Conservation (phyloP, 139 green algal species). For the Chlorella sp. region DNA sequence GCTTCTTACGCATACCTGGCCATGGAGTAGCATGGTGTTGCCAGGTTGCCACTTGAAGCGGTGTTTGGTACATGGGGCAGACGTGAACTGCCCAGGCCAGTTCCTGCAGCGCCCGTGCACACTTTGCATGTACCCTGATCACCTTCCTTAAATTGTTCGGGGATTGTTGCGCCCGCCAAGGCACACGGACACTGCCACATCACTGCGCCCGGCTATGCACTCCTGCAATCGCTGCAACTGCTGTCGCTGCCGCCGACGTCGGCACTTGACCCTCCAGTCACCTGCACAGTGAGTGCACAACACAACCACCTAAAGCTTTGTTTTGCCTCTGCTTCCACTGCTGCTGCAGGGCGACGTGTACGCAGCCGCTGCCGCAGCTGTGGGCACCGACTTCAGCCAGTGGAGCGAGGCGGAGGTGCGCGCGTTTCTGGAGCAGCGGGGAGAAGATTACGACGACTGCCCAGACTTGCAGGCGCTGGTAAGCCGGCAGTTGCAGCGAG, state of each 20-base stretch:
- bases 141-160: too few species aligned
- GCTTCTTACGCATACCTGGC: too few species aligned
- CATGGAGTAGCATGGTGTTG: background rate
- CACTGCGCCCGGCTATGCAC: background rate
- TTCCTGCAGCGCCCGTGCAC: too few species aligned
- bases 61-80: background rate
- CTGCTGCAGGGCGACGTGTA: background rate
- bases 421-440: constrained; percentile 77
- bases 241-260: background rate
- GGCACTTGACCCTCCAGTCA: background rate
- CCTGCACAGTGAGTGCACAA: background rate
- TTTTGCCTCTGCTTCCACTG: background rate
- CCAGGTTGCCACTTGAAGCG: background rate
- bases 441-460: constrained; percentile 83
- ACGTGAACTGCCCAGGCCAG: too few species aligned
- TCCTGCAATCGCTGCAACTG: background rate
- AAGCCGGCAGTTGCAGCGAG: too few species aligned
- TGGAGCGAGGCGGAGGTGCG: constrained; percentile 69
- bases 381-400: constrained; percentile 64
- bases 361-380: background rate
- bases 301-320: background rate
- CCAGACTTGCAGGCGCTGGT: constrained; percentile 60
- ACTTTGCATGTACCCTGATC: background rate
- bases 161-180: too few species aligned
- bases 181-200: background rate